Percentiles rank a stretch among this genome's conserved stretches.
Conservation (phyloP, 2,329 filamentous ascomycete genomes). For the Teratosphaeria epicoccoides region DNA sequence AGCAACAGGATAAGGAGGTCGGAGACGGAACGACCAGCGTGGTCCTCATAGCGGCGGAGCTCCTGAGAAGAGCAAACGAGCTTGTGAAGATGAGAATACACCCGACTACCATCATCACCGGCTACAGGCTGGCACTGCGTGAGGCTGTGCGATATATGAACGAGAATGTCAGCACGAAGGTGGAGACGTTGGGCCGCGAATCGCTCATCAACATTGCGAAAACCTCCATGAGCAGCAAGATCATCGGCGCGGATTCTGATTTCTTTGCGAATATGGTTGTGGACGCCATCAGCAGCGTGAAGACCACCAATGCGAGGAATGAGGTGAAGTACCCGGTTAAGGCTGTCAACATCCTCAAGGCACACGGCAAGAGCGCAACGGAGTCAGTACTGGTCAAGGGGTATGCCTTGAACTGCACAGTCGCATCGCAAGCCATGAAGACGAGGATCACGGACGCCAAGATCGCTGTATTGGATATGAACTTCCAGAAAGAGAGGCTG, state of each 20-base stretch:
- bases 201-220: conserved; percentile 91
- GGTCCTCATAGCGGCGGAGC: conserved; percentile 91
- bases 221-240: conserved; percentile 99
- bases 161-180: conserved; percentile 94
- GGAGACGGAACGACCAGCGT: conserved; percentile 97
- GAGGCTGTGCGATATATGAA: conserved; percentile 99
- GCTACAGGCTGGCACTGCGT: conserved; percentile 86
- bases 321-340: conserved; percentile 97
- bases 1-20: conserved; percentile 98
- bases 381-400: conserved; percentile 91
- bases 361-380: conserved; percentile 81
- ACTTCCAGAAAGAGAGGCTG: conserved; percentile 97
- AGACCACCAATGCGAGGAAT: conserved; percentile 78
- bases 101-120: conserved; percentile 97
- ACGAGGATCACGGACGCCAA: conserved; percentile 87
- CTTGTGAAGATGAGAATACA: conserved; percentile 99
- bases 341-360: conserved; percentile 97
- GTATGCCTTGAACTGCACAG: conserved; percentile 96
- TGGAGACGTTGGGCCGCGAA: conserved; percentile 81
- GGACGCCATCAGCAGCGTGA: conserved; percentile 90
- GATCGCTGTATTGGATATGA: conserved; percentile 95
- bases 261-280: conserved; percentile 98
- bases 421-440: conserved; percentile 95
- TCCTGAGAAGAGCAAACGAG: conserved; percentile 88
- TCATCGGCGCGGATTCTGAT: conserved; percentile 88